Conservation (phyloP, 441 rosid species). For the California macrophylla region DNA sequence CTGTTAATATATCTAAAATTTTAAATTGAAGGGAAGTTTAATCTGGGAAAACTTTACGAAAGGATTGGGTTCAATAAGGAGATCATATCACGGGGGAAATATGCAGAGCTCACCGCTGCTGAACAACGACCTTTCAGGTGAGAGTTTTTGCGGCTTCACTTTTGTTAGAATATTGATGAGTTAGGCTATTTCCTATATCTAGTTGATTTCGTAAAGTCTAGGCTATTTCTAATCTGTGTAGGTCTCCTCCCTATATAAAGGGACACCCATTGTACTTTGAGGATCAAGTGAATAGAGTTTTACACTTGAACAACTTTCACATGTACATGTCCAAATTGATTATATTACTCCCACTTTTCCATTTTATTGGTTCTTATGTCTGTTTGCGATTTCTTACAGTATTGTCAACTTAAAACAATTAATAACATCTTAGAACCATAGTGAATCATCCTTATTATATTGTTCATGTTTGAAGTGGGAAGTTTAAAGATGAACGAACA, state of each 20-base stretch:
- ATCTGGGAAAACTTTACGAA: conserved; percentile 72
- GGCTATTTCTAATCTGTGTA: too few species aligned
- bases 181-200: too few species aligned
- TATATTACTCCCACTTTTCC: not conserved
- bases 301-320: too few species aligned
- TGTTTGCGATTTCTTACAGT: not conserved
- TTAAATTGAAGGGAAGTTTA: conserved; percentile 55
- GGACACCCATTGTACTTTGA: too few species aligned
- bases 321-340: not conserved
- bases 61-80: conserved; percentile 87
- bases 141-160: conserved; percentile 17
- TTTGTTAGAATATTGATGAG: too few species aligned
- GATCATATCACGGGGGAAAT: conserved; percentile 84
- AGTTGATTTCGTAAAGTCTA: too few species aligned
- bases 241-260: too few species aligned
- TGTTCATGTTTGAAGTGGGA: not conserved
- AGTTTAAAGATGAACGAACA: not conserved
- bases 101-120: conserved; percentile 84
- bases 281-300: too few species aligned
- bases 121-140: conserved; percentile 80
- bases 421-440: not conserved
- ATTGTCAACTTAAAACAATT: not conserved
- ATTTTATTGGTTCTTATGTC: not conserved
- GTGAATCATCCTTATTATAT: not conserved
- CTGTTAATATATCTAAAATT: conserved; percentile 1